Evolutionary conservation across 768 basidiomycete species (phyloP).

Genomic region (Mycena albidolilacea): DNA sequence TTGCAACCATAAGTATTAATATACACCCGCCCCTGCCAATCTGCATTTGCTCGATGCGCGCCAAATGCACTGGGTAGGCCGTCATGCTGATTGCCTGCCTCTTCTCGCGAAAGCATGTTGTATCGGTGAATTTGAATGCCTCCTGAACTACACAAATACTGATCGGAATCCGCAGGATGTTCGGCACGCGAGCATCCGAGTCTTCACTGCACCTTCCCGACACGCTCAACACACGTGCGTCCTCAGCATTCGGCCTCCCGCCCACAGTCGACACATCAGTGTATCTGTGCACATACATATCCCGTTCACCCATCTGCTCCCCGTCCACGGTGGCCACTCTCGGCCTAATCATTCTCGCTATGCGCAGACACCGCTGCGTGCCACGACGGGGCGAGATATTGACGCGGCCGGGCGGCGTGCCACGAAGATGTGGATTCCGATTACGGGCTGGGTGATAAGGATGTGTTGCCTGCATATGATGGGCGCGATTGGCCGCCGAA

Average conservation of each 20-base stretch:
- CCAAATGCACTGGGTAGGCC: neutral
- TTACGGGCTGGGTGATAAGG: neutral
- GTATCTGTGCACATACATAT: neutral
- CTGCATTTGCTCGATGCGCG: neutral
- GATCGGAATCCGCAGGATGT: neutral
- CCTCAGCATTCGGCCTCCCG: neutral
- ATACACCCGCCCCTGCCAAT: neutral
- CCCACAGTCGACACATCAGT: neutral
- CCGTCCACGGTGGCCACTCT: neutral
- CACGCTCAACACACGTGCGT: neutral
- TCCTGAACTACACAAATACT: neutral
- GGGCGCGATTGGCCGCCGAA: constrained; percentile 9
- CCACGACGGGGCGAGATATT: neutral
- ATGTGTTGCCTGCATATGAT: constrained; percentile 15
- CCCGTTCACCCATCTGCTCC: neutral
- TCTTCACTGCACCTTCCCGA: neutral
- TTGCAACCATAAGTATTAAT: constrained; percentile 8
- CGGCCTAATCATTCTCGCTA: neutral
- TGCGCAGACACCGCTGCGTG: neutral
- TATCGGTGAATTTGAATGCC: neutral
- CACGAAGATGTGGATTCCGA: neutral
- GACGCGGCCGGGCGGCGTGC: neutral
- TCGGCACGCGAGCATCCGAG: neutral
- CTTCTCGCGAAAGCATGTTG: constrained; percentile 14
- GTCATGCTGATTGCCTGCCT: constrained; percentile 15